Conservation (phyloP, 73 alveolate genomes). For the Uronychia binucleata region DNA sequence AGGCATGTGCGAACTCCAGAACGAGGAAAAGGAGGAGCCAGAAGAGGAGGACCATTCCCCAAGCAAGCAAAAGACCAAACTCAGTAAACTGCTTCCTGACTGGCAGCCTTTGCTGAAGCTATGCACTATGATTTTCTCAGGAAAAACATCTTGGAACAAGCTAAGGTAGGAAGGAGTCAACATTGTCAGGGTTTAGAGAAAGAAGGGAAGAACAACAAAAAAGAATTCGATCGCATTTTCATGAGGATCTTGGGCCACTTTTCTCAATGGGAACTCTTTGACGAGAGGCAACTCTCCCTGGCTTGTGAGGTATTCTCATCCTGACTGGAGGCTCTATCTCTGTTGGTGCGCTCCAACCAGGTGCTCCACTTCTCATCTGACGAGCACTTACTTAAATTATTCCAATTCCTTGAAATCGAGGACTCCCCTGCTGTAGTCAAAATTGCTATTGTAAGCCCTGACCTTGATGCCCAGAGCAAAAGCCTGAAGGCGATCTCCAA, state of each 20-base stretch:
- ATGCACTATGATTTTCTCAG: not conserved
- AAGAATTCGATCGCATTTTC: conserved; percentile 37
- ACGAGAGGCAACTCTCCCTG: conserved; percentile 19
- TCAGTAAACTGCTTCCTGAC: not conserved
- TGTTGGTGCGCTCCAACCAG: conserved; percentile 21
- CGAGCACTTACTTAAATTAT: conserved; percentile 17
- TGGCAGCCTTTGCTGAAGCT: not conserved
- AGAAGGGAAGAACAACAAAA: not conserved
- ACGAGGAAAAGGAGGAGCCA: not conserved
- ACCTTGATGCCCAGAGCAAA: not conserved
- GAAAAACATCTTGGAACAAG: conserved; percentile 24
- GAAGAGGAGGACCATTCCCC: not conserved
- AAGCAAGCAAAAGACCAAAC: not conserved
- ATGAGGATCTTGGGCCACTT: conserved; percentile 22
- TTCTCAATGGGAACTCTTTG: conserved; percentile 47
- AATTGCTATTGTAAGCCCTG: conserved; percentile 5
- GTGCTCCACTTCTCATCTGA: conserved; percentile 26
- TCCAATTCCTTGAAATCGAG: conserved; percentile 10
- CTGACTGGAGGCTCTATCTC: not conserved
- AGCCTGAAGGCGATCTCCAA: conserved; percentile 22
- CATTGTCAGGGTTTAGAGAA: conserved; percentile 6
- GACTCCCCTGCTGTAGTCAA: conserved; percentile 15
- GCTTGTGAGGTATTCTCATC: conserved; percentile 11
- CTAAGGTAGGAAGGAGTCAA: conserved; percentile 20
- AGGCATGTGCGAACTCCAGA: not conserved